Conservation (phyloP, 2,329 filamentous ascomycete species). For the Cladosporium sp. region DNA sequence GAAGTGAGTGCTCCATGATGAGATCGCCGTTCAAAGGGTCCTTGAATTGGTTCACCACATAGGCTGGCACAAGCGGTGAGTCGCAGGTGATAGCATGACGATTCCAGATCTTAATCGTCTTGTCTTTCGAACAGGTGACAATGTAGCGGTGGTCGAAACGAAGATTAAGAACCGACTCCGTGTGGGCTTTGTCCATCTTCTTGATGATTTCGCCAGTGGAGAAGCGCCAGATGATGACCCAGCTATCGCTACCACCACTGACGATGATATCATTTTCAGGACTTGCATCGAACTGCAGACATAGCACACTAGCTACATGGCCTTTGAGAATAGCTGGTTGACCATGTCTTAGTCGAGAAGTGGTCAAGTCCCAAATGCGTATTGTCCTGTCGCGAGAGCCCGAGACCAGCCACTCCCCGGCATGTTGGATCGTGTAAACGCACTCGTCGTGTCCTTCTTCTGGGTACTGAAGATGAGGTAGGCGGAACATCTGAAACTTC, state of each 20-base stretch:
- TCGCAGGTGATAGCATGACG: constrained; percentile 61
- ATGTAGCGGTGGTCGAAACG: constrained; percentile 88
- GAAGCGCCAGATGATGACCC: constrained; percentile 89
- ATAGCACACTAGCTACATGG: constrained; percentile 85
- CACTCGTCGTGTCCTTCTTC: constrained; percentile 88
- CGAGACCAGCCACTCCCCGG: constrained; percentile 81
- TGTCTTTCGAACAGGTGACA: constrained; percentile 96
- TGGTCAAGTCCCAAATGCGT: constrained; percentile 86
- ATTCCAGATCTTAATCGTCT: constrained; percentile 95
- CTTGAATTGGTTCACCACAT: constrained; percentile 41
- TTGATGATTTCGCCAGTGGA: constrained; percentile 84
- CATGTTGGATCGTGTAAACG: constrained; percentile 92
- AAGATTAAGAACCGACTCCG: constrained; percentile 89
- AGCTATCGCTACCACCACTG: constrained; percentile 89
- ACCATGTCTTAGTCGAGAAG: constrained; percentile 70
- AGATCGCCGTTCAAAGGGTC: constrained; percentile 51
- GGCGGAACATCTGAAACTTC: constrained; percentile 79
- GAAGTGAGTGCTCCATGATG: constrained; percentile 69
- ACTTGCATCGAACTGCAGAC: constrained; percentile 89
- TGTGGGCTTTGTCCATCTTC: constrained; percentile 73
- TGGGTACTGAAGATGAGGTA: constrained; percentile 78
- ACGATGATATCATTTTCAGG: constrained; percentile 90
- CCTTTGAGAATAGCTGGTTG: constrained; percentile 61
- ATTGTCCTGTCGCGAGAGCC: constrained; percentile 87
- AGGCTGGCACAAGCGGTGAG: constrained; percentile 39